phyloP scores from a whole-genome alignment of 2,329 filamentous ascomycete genomes.

The Fusarium vanettenii region DNA sequence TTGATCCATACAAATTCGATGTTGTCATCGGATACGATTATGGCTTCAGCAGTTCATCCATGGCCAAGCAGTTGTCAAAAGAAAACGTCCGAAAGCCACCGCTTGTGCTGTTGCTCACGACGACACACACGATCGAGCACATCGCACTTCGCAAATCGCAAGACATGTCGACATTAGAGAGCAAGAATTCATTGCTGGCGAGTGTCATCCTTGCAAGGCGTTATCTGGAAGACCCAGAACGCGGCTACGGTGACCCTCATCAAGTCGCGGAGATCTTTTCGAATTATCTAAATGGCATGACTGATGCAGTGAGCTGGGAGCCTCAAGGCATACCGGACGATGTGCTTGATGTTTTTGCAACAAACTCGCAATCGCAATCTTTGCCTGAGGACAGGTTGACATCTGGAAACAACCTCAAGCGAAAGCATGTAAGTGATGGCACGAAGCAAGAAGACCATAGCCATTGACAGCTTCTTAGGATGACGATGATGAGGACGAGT shows the following conservation, averaged over 20 bases:
- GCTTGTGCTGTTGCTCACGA: slow-evolving; percentile 61
- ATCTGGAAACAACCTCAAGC: slow-evolving; percentile 55
- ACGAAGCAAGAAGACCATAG: background rate
- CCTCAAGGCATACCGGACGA: slow-evolving; percentile 59
- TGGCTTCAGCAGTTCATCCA: slow-evolving; percentile 55
- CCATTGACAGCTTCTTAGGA: slow-evolving; percentile 3
- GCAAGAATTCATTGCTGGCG: slow-evolving; percentile 58
- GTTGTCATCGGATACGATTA: slow-evolving; percentile 67
- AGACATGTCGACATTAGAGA: slow-evolving; percentile 54
- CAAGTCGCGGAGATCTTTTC: slow-evolving; percentile 61
- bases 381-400: slow-evolving; percentile 25
- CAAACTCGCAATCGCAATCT: slow-evolving; percentile 47
- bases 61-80: slow-evolving; percentile 37
- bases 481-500: slow-evolving; percentile 51
- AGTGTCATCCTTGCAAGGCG: slow-evolving; percentile 51
- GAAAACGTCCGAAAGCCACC: slow-evolving; percentile 48
- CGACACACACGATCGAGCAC: slow-evolving; percentile 66
- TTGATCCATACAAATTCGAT: slow-evolving; percentile 57
- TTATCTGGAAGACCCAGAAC: slow-evolving; percentile 56
- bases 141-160: slow-evolving; percentile 59
- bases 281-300: slow-evolving; percentile 54
- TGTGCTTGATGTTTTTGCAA: slow-evolving; percentile 60
- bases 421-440: slow-evolving; percentile 57
- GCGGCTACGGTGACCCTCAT: slow-evolving; percentile 55
- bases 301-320: slow-evolving; percentile 57